phyloP scores from a whole-genome alignment of 306 rosid species.

The Casuarina glauca region DNA sequence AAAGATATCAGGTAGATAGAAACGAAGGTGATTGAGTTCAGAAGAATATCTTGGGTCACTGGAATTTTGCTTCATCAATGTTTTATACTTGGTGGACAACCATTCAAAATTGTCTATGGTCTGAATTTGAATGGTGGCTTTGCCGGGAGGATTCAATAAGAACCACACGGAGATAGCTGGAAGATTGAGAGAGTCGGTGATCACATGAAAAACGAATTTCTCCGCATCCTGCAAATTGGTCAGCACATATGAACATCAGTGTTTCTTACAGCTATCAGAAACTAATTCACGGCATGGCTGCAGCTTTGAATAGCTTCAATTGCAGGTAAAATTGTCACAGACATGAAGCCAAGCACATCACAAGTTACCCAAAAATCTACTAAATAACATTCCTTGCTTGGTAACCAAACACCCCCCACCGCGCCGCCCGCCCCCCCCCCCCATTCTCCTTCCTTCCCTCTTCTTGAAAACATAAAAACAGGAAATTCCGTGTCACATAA shows the following conservation, averaged over 20 bases:
- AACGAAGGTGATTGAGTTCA: slow-evolving; percentile 89
- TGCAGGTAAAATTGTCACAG: background rate
- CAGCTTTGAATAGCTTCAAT: slow-evolving; percentile 8
- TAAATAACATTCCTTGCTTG: background rate
- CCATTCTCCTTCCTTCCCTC: no score
- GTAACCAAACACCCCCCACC: background rate
- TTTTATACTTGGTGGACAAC: slow-evolving; percentile 53
- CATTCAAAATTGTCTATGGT: slow-evolving; percentile 65
- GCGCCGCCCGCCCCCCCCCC: no score
- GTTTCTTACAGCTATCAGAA: slow-evolving; percentile 11
- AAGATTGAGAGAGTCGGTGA: slow-evolving; percentile 79
- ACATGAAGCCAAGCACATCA: background rate
- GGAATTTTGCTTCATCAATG: slow-evolving; percentile 43
- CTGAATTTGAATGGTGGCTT: slow-evolving; percentile 74
- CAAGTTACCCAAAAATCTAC: background rate
- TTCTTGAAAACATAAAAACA: background rate
- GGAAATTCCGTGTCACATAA: background rate
- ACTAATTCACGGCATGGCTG: slow-evolving; percentile 4
- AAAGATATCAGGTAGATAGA: slow-evolving; percentile 81
- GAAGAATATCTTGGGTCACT: slow-evolving; percentile 78
- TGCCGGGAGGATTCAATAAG: slow-evolving; percentile 77
- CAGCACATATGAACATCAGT: slow-evolving; percentile 24
- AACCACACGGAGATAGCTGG: slow-evolving; percentile 98
- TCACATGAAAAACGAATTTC: slow-evolving; percentile 85
- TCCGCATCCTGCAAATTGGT: slow-evolving; percentile 65